Conservation (phyloP, 441 rosid genomes). For the Gossypium gossypioides region DNA sequence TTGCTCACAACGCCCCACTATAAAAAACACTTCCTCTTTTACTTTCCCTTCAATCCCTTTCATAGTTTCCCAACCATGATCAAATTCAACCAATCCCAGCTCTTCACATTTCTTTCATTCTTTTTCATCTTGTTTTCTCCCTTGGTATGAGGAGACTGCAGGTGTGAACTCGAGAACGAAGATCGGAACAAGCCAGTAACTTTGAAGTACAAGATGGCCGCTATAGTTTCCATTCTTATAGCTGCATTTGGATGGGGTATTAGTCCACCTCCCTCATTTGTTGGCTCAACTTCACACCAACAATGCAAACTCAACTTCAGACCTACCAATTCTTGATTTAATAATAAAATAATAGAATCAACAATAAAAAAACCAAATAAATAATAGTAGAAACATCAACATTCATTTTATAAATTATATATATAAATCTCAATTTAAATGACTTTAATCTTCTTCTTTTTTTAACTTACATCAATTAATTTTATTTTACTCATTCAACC, state of each 20-base stretch:
- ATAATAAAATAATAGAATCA: too few relatives aligned
- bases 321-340: too few relatives aligned
- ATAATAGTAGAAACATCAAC: too few relatives aligned
- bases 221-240: constrained; percentile 36
- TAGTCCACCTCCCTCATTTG: constrained; percentile 2
- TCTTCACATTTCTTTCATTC: constrained; percentile 13
- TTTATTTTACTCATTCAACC: too few relatives aligned
- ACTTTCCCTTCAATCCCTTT: not conserved
- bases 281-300: constrained; percentile 27
- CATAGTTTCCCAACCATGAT: not conserved
- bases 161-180: constrained; percentile 20
- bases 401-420: too few relatives aligned
- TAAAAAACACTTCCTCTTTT: not conserved
- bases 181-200: constrained; percentile 25
- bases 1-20: not conserved
- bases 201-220: constrained; percentile 34
- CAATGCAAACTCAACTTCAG: not conserved
- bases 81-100: not conserved
- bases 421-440: too few relatives aligned
- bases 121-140: constrained; percentile 11
- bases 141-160: constrained; percentile 19
- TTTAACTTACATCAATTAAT: too few relatives aligned
- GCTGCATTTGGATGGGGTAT: constrained; percentile 21
- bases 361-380: too few relatives aligned
- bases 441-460: not conserved